Evolutionary conservation across 768 basidiomycete species (phyloP), one percentile per base, ranked within the genome.

Genomic region (Phylloporus arenicola): DNA sequence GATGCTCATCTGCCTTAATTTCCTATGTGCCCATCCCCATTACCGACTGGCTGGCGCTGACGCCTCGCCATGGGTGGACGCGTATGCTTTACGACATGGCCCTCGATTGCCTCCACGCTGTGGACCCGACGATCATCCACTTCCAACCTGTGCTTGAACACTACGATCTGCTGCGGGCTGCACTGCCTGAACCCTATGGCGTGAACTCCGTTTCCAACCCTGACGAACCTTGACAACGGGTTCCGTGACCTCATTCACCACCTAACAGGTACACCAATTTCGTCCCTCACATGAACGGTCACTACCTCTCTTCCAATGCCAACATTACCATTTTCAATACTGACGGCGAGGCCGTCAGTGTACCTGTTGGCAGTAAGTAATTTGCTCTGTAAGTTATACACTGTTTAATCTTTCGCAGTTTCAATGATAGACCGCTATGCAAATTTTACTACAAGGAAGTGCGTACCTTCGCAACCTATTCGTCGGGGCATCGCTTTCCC

Each of bases 251-350:
- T 48, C 34, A 12, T 41, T n/a, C 11, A 16, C 44, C 31, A 8
- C 22, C 46, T 24, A 45, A 45, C 49, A 84, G 80, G 69, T 72
- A 85, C 64, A 68, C 73, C 46, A 85, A 85, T 62, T 86, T 91
- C 58, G 81, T 71, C 3, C 83, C 81, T 3, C 69, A 79, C 41
- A 75, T 83, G 65, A 73, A 78, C 8, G 89, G 86, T 6, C 76
- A 83, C 40, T 93, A 92, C 65, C 70, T 96, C 42, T 82, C 89
- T 1, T 88, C 84, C 2, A 95, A 95, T 59, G 87, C 81, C 48
- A 88, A 94, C 69, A 88, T 95, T 62, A 92, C 90, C 2, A 61
- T 86, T 10, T 54, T 74, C 14, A 75, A 78, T 57, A 58, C 69
- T 35, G 48, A 65, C 13, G 73, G 70, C 14, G 52, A 68, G 22